phyloP scores from a whole-genome alignment of 225 moss, liverwort and hornwort species.

The Sphagnum tenellum region DNA sequence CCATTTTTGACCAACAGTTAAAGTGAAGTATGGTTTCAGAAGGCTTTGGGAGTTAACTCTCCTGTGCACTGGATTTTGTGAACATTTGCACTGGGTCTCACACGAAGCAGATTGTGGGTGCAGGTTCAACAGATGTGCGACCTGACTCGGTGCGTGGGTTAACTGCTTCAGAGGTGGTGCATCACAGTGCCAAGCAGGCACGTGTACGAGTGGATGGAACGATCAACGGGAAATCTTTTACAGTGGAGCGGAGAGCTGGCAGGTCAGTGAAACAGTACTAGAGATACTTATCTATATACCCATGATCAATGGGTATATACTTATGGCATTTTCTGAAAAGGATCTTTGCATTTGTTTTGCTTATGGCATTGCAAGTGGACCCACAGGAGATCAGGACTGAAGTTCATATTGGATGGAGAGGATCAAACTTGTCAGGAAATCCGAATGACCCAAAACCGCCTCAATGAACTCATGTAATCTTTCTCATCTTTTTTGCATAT shows the following conservation, averaged over 20 bases:
- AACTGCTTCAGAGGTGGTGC: conserved; percentile 73
- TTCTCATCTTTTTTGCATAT: background rate
- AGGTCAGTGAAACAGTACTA: conserved; percentile 27
- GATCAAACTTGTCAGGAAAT: conserved; percentile 93
- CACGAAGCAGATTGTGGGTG: conserved; percentile 36
- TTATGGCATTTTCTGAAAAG: no score
- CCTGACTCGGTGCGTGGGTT: conserved; percentile 84
- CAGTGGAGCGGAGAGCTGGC: conserved; percentile 76
- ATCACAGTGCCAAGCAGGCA: conserved; percentile 79
- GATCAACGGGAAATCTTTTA: conserved; percentile 63
- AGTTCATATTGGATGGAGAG: conserved; percentile 61
- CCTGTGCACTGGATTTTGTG: no score
- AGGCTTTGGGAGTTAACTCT: no score
- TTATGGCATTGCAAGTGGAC: no score
- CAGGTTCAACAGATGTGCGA: conserved; percentile 91
- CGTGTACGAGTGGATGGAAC: conserved; percentile 80
- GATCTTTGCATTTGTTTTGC: no score
- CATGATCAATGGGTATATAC: no score
- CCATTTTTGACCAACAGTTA: no score
- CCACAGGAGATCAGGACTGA: conserved; percentile 64
- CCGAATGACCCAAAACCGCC: conserved; percentile 75
- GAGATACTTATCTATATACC: no score
- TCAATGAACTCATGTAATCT: conserved; percentile 81
- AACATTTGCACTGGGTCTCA: conserved; percentile 46
- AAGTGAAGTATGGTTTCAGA: no score